Conservation (phyloP, 2,329 filamentous ascomycete species). For the Cytospora piceae region DNA sequence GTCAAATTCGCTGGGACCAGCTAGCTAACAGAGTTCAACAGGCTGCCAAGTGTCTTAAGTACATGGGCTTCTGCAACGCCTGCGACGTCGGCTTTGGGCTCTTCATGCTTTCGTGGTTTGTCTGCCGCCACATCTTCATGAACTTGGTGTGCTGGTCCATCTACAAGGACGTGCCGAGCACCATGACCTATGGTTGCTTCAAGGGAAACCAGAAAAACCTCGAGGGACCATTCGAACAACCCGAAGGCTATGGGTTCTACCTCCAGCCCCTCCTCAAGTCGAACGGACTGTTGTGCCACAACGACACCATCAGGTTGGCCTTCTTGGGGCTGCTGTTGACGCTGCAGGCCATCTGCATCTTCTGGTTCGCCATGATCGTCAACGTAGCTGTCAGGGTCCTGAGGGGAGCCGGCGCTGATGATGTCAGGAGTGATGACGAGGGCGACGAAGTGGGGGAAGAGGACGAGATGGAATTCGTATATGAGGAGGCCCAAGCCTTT, state of each 20-base stretch:
- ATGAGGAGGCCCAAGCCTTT: slow-evolving; percentile 59
- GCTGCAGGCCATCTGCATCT: slow-evolving; percentile 77
- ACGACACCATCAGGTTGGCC: slow-evolving; percentile 70
- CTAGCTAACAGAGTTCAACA: slow-evolving; percentile 42
- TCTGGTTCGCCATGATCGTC: slow-evolving; percentile 89
- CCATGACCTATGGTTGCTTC: slow-evolving; percentile 75
- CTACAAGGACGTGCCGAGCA: slow-evolving; percentile 64
- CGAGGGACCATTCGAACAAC: slow-evolving; percentile 55
- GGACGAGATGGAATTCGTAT: slow-evolving; percentile 54
- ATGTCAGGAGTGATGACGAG: slow-evolving; percentile 86
- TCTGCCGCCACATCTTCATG: slow-evolving; percentile 82
- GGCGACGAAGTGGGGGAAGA: slow-evolving; percentile 68
- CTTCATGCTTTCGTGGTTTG: slow-evolving; percentile 85
- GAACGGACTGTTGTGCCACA: slow-evolving; percentile 79
- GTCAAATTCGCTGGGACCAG: not conserved
- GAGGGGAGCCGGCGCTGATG: slow-evolving; percentile 76
- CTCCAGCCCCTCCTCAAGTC: slow-evolving; percentile 75
- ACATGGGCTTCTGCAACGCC: slow-evolving; percentile 72
- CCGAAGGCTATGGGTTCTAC: slow-evolving; percentile 59
- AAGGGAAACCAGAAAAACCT: slow-evolving; percentile 59
- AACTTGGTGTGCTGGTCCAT: slow-evolving; percentile 81
- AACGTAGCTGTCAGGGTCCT: slow-evolving; percentile 81
- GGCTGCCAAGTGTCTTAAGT: slow-evolving; percentile 93
- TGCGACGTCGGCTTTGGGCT: slow-evolving; percentile 85
- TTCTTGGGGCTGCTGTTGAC: slow-evolving; percentile 79